These are phyloP conservation scores for Penicillium verhagenii DNA, from an alignment of 495 filamentous ascomycete genomes.

Conservation along the genomic window DNA sequence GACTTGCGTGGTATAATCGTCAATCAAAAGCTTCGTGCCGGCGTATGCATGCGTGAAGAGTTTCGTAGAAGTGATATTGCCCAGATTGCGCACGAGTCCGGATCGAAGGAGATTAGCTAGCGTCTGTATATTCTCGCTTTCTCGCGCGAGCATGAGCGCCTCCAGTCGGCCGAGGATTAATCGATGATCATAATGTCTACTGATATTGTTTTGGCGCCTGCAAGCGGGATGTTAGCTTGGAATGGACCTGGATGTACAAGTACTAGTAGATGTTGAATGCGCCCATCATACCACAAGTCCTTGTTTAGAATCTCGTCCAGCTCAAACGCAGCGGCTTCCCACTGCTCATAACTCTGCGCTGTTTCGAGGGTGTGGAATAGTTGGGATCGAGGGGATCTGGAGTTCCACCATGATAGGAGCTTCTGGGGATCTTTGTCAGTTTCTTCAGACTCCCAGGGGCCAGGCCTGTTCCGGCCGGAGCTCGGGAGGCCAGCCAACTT, in stretches of 20 bases:
- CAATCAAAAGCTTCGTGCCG: constrained; percentile 86
- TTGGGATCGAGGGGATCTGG: constrained; percentile 35
- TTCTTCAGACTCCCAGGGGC: too few species aligned
- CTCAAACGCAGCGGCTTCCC: constrained; percentile 76
- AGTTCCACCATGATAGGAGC: constrained; percentile 40
- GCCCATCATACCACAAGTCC: constrained; percentile 67
- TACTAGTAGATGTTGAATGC: background rate
- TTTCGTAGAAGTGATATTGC: constrained; percentile 82
- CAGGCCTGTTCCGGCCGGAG: background rate
- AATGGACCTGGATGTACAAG: background rate
- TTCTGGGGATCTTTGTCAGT: constrained; percentile 20
- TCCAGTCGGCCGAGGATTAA: constrained; percentile 78
- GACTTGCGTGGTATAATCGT: constrained; percentile 85
- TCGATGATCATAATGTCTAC: constrained; percentile 82
- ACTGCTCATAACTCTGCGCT: constrained; percentile 74
- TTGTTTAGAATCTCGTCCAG: constrained; percentile 75
- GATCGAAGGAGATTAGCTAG: constrained; percentile 79
- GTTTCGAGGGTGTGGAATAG: constrained; percentile 49
- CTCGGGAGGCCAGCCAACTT: background rate
- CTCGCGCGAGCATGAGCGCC: constrained; percentile 69
- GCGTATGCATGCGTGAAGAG: constrained; percentile 84
- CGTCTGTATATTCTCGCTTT: constrained; percentile 70
- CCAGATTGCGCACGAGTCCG: constrained; percentile 85
- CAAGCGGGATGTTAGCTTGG: background rate
- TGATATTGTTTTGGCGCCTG: constrained; percentile 79